These are phyloP conservation scores for Hylodesmum podocarpum DNA, from an alignment of 306 rosid genomes.

Conservation along the genomic window DNA sequence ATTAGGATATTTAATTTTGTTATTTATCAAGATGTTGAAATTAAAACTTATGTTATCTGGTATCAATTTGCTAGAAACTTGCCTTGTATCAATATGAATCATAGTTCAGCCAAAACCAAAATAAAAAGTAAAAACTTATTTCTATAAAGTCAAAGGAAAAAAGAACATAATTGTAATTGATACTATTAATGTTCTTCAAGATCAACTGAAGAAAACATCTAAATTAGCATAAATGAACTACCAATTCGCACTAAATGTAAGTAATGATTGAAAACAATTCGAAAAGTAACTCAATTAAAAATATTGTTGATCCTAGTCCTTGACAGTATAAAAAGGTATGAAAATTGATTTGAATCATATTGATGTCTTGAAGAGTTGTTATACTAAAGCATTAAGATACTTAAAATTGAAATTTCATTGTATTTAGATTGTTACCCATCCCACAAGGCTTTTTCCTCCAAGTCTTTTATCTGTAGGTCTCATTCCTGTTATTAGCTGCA, in stretches of 20 bases:
- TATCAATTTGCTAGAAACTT: not conserved
- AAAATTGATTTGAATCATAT: not conserved
- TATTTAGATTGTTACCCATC: slow-evolving; percentile 65
- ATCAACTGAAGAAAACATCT: not conserved
- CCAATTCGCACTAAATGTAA: not conserved
- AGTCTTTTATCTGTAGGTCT: slow-evolving; percentile 69
- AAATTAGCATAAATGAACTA: not conserved
- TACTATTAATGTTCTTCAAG: not conserved
- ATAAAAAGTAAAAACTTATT: not conserved
- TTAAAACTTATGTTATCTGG: not conserved
- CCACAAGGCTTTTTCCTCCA: slow-evolving; percentile 82
- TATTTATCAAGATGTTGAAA: not conserved
- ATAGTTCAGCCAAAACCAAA: not conserved
- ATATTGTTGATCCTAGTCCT: not conserved
- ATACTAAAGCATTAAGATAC: not conserved
- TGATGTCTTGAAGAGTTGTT: not conserved
- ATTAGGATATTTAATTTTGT: not conserved
- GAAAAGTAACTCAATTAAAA: not conserved
- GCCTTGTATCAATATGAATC: not conserved
- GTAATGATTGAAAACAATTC: not conserved
- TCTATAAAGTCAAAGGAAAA: not conserved
- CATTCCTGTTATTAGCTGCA: slow-evolving; percentile 83
- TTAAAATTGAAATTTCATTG: not conserved
- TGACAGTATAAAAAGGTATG: not conserved
- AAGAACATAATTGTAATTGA: not conserved